Percentiles rank a stretch among this genome's conserved stretches.
Conservation (phyloP, 1,284 basidiomycete genomes). For the Fomes fomentarius region DNA sequence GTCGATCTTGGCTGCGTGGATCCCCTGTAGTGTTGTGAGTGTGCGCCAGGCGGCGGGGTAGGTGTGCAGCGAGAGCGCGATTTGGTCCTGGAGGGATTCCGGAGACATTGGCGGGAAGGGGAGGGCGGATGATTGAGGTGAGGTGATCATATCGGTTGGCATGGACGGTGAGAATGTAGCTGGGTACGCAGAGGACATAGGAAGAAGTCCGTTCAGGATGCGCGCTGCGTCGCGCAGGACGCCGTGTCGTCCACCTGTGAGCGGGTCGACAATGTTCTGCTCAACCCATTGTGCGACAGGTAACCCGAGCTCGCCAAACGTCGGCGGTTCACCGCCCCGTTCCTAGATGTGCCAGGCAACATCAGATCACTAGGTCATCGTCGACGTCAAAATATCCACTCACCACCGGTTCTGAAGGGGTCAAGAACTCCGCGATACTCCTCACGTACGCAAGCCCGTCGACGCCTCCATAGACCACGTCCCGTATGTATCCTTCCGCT, state of each 20-base stretch:
- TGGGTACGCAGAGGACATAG: slow-evolving; percentile 6
- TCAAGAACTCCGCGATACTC: slow-evolving; percentile 73
- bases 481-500: slow-evolving; percentile 64
- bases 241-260: slow-evolving; percentile 60
- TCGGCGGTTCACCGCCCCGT: slow-evolving; percentile 12
- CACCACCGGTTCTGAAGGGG: slow-evolving; percentile 27
- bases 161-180: slow-evolving; percentile 15
- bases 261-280: slow-evolving; percentile 56
- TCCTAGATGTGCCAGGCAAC: slow-evolving; percentile 5
- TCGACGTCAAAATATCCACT: slow-evolving; percentile 1
- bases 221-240: slow-evolving; percentile 35
- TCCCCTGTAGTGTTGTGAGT: slow-evolving; percentile 45
- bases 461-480: slow-evolving; percentile 74
- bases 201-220: slow-evolving; percentile 25
- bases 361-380: not conserved
- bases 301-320: slow-evolving; percentile 40
- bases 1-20: slow-evolving; percentile 58
- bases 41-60: slow-evolving; percentile 45
- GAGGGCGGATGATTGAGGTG: not conserved
- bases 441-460: slow-evolving; percentile 74
- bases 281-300: slow-evolving; percentile 62
- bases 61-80: slow-evolving; percentile 46
- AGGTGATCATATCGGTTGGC: not conserved
- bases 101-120: not conserved
- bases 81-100: slow-evolving; percentile 32